Evolutionary conservation across 1,284 basidiomycete species (phyloP).

Genomic region (Mycena citricolor): DNA sequence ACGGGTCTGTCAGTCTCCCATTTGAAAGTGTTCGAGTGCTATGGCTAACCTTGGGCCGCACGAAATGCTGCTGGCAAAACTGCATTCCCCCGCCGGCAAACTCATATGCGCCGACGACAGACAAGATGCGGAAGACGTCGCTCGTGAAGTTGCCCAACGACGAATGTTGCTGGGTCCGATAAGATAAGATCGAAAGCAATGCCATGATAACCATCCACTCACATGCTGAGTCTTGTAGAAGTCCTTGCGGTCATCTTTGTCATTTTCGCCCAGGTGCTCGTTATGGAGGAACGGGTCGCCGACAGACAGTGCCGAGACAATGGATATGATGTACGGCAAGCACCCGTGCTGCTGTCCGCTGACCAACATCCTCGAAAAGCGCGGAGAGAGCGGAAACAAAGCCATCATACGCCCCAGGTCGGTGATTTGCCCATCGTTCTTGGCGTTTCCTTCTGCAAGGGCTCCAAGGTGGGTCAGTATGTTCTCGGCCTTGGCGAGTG

Average conservation of each 20-base stretch:
- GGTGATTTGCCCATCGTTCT: constrained; percentile 69
- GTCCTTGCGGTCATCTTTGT: constrained; percentile 57
- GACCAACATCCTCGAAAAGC: constrained; percentile 94
- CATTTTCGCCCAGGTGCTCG: constrained; percentile 46
- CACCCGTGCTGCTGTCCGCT: constrained; percentile 91
- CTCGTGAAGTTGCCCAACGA: constrained; percentile 83
- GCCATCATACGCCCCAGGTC: constrained; percentile 90
- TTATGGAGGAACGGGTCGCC: constrained; percentile 94
- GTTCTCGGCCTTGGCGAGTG: constrained; percentile 82
- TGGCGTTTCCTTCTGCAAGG: constrained; percentile 45
- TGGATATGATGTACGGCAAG: constrained; percentile 86
- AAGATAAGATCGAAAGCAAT: not conserved
- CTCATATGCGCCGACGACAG: constrained; percentile 95
- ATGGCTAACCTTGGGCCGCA: constrained; percentile 78
- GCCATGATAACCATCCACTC: constrained; percentile 28
- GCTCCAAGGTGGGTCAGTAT: constrained; percentile 85
- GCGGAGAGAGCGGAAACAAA: constrained; percentile 88
- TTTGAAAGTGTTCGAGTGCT: not conserved
- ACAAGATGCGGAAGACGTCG: constrained; percentile 87
- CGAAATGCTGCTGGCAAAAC: constrained; percentile 90
- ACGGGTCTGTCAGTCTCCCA: constrained; percentile 1
- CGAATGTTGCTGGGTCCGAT: constrained; percentile 60
- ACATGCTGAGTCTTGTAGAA: constrained; percentile 85
- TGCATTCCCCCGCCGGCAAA: constrained; percentile 76
- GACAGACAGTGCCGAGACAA: constrained; percentile 91